phyloP scores from a whole-genome alignment of 2,329 filamentous ascomycete genomes.

The Fusarium abutilonis region DNA sequence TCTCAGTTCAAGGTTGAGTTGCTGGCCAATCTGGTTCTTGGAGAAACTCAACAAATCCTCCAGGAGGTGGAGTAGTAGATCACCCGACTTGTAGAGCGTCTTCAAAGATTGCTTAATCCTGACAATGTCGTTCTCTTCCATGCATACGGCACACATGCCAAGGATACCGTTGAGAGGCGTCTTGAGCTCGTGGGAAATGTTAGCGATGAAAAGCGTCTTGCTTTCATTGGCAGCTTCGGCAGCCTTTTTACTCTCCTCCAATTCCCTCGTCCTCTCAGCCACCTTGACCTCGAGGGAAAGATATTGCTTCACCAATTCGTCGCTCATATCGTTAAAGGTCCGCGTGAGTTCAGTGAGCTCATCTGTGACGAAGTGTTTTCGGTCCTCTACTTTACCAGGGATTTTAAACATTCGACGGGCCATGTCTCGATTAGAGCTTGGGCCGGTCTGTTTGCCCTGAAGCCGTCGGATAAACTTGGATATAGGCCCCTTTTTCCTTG shows the following conservation, averaged over 20 bases:
- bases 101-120: constrained; percentile 85
- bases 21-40: constrained; percentile 92
- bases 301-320: constrained; percentile 89
- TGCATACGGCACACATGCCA: constrained; percentile 91
- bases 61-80: constrained; percentile 83
- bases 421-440: constrained; percentile 51
- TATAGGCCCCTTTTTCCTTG: constrained; percentile 56
- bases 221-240: constrained; percentile 96
- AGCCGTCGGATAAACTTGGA: constrained; percentile 52
- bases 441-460: constrained; percentile 47
- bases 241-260: constrained; percentile 89
- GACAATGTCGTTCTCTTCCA: constrained; percentile 84
- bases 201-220: constrained; percentile 97
- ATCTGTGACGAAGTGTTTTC: constrained; percentile 80
- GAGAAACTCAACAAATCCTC: constrained; percentile 93
- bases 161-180: constrained; percentile 96
- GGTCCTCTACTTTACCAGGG: constrained; percentile 80
- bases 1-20: constrained; percentile 81
- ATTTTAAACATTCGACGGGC: constrained; percentile 77
- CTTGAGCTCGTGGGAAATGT: constrained; percentile 88
- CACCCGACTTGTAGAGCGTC: constrained; percentile 79
- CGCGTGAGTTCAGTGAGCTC: constrained; percentile 84
- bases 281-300: constrained; percentile 85
- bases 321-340: constrained; percentile 94
- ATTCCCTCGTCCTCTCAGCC: constrained; percentile 79